A percentile compares a stretch with the other conserved stretches of the same genome.
Conservation (phyloP, 2,329 filamentous ascomycete genomes). For the Ceratocystis smalleyi region DNA sequence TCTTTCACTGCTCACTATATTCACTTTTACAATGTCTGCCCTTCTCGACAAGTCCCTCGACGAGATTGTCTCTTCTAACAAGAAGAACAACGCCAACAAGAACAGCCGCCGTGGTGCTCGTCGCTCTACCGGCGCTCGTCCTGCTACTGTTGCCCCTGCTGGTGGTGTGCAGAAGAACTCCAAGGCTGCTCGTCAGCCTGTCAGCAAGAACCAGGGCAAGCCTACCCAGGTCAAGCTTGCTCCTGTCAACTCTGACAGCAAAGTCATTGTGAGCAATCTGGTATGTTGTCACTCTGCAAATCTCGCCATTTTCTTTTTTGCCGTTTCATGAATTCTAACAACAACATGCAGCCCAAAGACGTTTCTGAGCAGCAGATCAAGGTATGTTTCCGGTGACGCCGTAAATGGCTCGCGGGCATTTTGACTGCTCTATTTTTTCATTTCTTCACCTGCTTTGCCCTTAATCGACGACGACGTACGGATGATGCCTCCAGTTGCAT, state of each 20-base stretch:
- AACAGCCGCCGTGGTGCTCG: conserved; percentile 37
- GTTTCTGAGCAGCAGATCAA: conserved; percentile 96
- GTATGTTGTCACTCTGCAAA: conserved; percentile 40
- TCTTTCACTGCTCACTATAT: conserved; percentile 15
- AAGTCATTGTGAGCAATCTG: conserved; percentile 97
- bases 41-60: conserved; percentile 96
- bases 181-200: conserved; percentile 46
- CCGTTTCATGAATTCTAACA: conserved; percentile 30
- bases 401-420: conserved; percentile 16
- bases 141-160: conserved; percentile 51
- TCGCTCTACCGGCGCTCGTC: conserved; percentile 34
- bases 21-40: conserved; percentile 55
- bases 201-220: conserved; percentile 20
- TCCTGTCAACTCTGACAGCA: conserved; percentile 58
- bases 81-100: conserved; percentile 41
- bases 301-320: neutral
- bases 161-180: conserved; percentile 75
- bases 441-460: conserved; percentile 12
- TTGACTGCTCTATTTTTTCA: conserved; percentile 17
- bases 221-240: conserved; percentile 46
- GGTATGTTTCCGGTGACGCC: conserved; percentile 90
- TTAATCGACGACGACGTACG: conserved; percentile 14
- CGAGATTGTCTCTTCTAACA: conserved; percentile 77
- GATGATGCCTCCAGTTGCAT: conserved; percentile 11
- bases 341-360: conserved; percentile 60